Evolutionary conservation across 768 basidiomycete species (phyloP), one percentile per base, ranked within the genome.

Genomic region (Hygrocybe punicea): DNA sequence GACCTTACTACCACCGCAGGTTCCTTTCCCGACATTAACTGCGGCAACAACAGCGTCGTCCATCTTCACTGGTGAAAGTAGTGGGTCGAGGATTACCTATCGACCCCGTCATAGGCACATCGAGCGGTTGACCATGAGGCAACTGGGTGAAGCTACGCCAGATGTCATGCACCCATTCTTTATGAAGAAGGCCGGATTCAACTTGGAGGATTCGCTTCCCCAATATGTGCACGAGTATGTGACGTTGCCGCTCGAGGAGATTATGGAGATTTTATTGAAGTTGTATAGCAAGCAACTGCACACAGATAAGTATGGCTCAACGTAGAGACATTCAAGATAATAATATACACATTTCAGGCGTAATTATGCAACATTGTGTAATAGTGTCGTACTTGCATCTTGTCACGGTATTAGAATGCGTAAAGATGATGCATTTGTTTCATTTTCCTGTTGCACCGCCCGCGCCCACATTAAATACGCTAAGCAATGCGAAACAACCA

Each of bases 401-500:
- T n/a, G n/a, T n/a, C n/a, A n/a, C n/a, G n/a, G n/a, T n/a, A 29
- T 29, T 29, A 29, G 29, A 8, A 29, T 29, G 8, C 8, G 29
- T 29, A 29, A 4, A 29, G 29, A 29, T 29, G 29, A 29, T 8
- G 29, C 4, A 49, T 49, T 21, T 10, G 23, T 25, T 23, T 55
- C 57, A 72, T 60, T 72, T 64, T 23, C 56, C 65, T 33, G 59
- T 58, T 6, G 65, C 58, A n/a, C 77, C 77, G 63, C 85, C 36
- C 2, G 46, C 55, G 14, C 57, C 57, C 25, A 58, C 57, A 33
- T 61, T 89, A 75, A 97, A 97, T 56, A 96, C 89, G 70, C 91
- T 96, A 56, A 98, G 81, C 37, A 98, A 73, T 13, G 92, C 94
- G 67, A 96, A 96, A 71, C 93, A 96, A 17, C 93, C 93, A 65